A percentile compares a stretch with the other conserved stretches of the same genome.
Evolutionary conservation across 176 grass and related monocot genomes (phyloP).

Genomic region (barley (Hordeum vulgare)): MorexV3_pseudomolecules_assembly NC_058522.1:552569293-552569792

Average conservation of each 20-base stretch:
- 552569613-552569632: background rate
- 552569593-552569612: background rate
- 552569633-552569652: background rate
- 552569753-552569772: too few species aligned
- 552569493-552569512: background rate
- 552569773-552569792: too few species aligned
- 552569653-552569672: too few species aligned
- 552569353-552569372: background rate
- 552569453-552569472: background rate
- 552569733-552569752: too few species aligned
- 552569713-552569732: too few species aligned
- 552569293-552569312: too few species aligned
- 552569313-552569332: background rate
- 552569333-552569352: background rate
- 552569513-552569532: background rate
- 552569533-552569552: background rate
- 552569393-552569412: background rate
- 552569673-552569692: too few species aligned
- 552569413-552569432: background rate
- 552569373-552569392: background rate
- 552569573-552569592: background rate
- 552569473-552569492: background rate
- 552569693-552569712: too few species aligned
- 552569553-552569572: background rate
- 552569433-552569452: background rate